Conservation (phyloP, 306 rosid species). For the Lathyrus tuberosus region DNA sequence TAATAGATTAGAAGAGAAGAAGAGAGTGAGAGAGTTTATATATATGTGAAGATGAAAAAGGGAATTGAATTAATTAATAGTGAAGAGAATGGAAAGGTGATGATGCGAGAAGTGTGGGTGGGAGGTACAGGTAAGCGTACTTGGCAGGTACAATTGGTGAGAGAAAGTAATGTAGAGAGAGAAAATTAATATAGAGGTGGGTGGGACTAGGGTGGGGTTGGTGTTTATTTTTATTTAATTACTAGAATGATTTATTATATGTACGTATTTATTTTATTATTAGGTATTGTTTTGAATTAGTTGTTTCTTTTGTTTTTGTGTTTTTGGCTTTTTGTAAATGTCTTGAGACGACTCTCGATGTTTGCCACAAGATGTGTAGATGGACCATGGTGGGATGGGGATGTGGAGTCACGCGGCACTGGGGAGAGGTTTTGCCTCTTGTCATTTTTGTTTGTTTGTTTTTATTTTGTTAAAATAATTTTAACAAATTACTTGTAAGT, state of each 20-base stretch:
- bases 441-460: no score
- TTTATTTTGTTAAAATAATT: no score
- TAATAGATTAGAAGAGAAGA: background rate
- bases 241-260: background rate
- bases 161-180: background rate
- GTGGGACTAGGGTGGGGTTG: slow-evolving; percentile 10
- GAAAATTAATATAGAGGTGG: background rate
- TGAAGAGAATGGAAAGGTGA: slow-evolving; percentile 60
- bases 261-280: background rate
- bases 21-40: background rate
- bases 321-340: background rate
- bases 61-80: background rate
- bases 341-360: slow-evolving; percentile 4
- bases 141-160: slow-evolving; percentile 75
- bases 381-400: background rate
- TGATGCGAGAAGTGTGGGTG: slow-evolving; percentile 62
- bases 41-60: slow-evolving; percentile 32
- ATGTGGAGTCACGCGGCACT: background rate
- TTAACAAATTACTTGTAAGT: no score
- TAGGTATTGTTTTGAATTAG: background rate
- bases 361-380: background rate
- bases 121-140: slow-evolving; percentile 98
- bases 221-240: background rate
- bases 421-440: no score
- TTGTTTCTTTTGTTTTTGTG: background rate